A percentile compares a stretch with the other conserved stretches of the same genome.
Conservation (phyloP, 2,329 filamentous ascomycete species). For the Ophiostoma sp. region DNA sequence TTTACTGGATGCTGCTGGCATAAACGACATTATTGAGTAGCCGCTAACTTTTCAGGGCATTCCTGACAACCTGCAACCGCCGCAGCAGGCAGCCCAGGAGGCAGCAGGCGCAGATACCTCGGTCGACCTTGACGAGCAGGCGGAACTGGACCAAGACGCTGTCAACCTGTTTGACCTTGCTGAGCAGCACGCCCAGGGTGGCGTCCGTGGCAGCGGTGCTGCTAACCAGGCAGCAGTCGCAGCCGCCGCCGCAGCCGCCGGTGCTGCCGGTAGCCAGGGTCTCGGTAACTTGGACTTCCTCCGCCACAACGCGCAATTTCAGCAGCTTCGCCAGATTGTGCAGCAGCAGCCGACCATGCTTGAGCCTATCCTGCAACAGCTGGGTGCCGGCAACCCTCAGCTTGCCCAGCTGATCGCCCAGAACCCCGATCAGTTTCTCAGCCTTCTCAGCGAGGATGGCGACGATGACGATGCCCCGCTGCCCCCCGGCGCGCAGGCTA, state of each 20-base stretch:
- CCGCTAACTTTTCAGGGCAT: conserved; percentile 61
- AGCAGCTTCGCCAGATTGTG: conserved; percentile 92
- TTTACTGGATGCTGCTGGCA: not conserved
- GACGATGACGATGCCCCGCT: conserved; percentile 72
- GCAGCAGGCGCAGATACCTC: conserved; percentile 39
- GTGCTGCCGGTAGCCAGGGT: conserved; percentile 46
- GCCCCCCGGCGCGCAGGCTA: conserved; percentile 81
- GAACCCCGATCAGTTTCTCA: conserved; percentile 89
- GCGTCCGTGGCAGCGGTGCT: conserved; percentile 39
- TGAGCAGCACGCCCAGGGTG: conserved; percentile 61
- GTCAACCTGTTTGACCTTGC: conserved; percentile 93
- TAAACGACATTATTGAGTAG: not conserved
- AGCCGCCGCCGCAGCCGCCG: conserved; percentile 41
- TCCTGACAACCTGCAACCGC: conserved; percentile 68
- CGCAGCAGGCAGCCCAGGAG: conserved; percentile 36
- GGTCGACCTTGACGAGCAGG: conserved; percentile 41
- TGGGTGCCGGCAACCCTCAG: conserved; percentile 90
- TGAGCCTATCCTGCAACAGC: conserved; percentile 93
- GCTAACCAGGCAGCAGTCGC: conserved; percentile 38
- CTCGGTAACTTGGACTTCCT: conserved; percentile 86
- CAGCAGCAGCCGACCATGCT: conserved; percentile 98
- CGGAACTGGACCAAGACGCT: conserved; percentile 53
- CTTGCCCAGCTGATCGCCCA: conserved; percentile 86
- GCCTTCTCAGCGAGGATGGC: conserved; percentile 79
- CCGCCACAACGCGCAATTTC: conserved; percentile 93